A percentile compares a stretch with the other conserved stretches of the same genome.
Conservation (phyloP, 176 grass and related monocot genomes). For the Cenchrus purpureus region DNA sequence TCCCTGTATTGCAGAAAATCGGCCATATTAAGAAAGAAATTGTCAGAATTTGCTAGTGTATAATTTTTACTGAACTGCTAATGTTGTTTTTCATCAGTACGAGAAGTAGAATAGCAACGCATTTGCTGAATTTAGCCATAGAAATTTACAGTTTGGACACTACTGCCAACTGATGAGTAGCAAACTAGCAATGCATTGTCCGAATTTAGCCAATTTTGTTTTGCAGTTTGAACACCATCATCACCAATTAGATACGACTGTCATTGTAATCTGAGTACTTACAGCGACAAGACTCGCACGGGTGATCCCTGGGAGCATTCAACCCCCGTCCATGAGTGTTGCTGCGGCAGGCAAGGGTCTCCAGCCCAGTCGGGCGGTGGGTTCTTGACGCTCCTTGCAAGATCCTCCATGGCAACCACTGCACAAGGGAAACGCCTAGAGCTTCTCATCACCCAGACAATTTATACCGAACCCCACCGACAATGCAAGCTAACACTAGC, state of each 20-base stretch:
- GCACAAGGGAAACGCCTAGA: constrained; percentile 52
- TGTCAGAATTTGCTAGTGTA: not conserved
- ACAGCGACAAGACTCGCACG: constrained; percentile 63
- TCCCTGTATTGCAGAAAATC: constrained; percentile 63
- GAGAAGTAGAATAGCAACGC: not conserved
- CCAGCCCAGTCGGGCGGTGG: constrained; percentile 87
- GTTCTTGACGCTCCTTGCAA: constrained; percentile 69
- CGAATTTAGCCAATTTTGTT: not conserved
- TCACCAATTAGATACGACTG: not conserved
- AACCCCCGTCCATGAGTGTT: constrained; percentile 80
- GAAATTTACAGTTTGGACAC: not conserved
- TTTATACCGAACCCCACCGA: not conserved
- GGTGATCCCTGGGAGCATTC: constrained; percentile 55
- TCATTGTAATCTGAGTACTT: constrained; percentile 32
- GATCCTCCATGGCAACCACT: constrained; percentile 80
- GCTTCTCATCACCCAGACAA: constrained; percentile 56
- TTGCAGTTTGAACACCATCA: not conserved
- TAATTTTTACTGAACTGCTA: not conserved
- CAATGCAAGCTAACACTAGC: not conserved
- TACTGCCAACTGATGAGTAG: not conserved
- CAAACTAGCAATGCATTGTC: not conserved
- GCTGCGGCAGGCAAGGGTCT: constrained; percentile 76
- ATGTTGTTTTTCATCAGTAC: not conserved
- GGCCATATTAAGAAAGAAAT: constrained; percentile 33
- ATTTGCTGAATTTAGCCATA: not conserved